These are phyloP conservation scores for Paracoccidioides lutzii DNA, from an alignment of 2,329 filamentous ascomycete genomes.

Conservation along the genomic window DNA sequence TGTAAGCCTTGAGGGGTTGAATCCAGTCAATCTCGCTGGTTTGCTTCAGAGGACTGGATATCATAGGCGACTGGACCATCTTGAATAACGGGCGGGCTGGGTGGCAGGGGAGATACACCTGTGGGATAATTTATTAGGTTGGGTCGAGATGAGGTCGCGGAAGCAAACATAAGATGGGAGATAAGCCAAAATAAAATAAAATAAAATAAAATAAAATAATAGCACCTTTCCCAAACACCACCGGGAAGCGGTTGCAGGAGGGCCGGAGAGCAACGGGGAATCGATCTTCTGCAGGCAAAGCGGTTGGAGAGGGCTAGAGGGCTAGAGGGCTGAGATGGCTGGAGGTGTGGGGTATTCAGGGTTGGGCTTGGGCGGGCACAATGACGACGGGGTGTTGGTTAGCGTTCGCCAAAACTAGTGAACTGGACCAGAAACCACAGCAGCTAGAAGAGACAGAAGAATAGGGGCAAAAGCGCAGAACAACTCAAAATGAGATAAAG, in stretches of 20 bases:
- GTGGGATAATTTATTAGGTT: background rate
- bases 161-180: background rate
- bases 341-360: slow-evolving; percentile 1
- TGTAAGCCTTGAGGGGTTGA: slow-evolving; percentile 80
- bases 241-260: slow-evolving; percentile 2
- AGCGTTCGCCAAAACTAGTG: background rate
- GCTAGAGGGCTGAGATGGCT: background rate
- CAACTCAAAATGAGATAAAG: background rate
- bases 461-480: background rate
- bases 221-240: background rate
- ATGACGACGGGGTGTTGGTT: background rate
- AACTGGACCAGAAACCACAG: background rate
- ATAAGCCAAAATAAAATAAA: background rate
- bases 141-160: slow-evolving; percentile 5
- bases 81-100: slow-evolving; percentile 17
- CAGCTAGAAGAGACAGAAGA: background rate
- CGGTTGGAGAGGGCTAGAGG: background rate
- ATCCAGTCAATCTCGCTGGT: slow-evolving; percentile 99
- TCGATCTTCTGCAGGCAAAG: background rate
- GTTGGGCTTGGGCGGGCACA: background rate
- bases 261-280: background rate
- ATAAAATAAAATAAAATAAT: background rate
- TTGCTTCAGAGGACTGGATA: slow-evolving; percentile 79
- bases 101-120: background rate
- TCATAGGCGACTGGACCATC: slow-evolving; percentile 86